Conservation (phyloP, 2,329 filamentous ascomycete genomes). For the Epichloe gansuensis region DNA sequence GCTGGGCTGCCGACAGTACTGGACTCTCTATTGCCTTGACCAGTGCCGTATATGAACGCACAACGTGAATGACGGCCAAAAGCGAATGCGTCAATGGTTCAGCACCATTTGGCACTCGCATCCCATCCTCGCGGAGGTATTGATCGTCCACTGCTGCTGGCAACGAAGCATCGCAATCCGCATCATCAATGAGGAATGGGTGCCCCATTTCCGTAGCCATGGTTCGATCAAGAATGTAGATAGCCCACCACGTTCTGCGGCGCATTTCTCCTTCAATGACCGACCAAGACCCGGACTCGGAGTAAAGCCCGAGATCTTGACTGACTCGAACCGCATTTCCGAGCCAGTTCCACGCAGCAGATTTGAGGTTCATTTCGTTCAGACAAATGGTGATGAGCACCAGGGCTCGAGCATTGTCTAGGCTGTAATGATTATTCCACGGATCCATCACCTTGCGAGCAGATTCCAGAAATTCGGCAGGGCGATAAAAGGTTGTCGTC, state of each 20-base stretch:
- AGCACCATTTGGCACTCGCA: slow-evolving; percentile 36
- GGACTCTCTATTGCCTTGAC: slow-evolving; percentile 57
- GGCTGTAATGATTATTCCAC: slow-evolving; percentile 64
- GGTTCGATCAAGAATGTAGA: slow-evolving; percentile 78
- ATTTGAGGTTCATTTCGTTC: slow-evolving; percentile 75
- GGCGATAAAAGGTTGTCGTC: slow-evolving; percentile 37
- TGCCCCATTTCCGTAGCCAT: slow-evolving; percentile 69
- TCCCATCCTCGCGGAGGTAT: slow-evolving; percentile 49
- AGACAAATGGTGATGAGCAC: slow-evolving; percentile 68
- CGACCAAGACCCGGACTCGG: slow-evolving; percentile 60
- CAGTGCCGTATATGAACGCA: slow-evolving; percentile 63
- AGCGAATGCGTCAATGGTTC: slow-evolving; percentile 56
- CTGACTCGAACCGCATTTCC: slow-evolving; percentile 66
- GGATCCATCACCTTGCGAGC: slow-evolving; percentile 61
- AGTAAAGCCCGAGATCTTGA: slow-evolving; percentile 72
- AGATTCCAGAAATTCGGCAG: slow-evolving; percentile 56
- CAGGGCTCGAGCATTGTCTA: slow-evolving; percentile 62
- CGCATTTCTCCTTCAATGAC: slow-evolving; percentile 75
- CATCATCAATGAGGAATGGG: slow-evolving; percentile 72
- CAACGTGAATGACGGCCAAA: slow-evolving; percentile 67
- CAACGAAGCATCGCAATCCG: slow-evolving; percentile 73
- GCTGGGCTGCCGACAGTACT: slow-evolving; percentile 49
- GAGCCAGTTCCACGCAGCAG: slow-evolving; percentile 76
- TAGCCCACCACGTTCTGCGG: slow-evolving; percentile 81
- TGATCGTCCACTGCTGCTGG: slow-evolving; percentile 74